phyloP scores from a whole-genome alignment of 495 filamentous ascomycete species.

The Cercophora scortea region DNA sequence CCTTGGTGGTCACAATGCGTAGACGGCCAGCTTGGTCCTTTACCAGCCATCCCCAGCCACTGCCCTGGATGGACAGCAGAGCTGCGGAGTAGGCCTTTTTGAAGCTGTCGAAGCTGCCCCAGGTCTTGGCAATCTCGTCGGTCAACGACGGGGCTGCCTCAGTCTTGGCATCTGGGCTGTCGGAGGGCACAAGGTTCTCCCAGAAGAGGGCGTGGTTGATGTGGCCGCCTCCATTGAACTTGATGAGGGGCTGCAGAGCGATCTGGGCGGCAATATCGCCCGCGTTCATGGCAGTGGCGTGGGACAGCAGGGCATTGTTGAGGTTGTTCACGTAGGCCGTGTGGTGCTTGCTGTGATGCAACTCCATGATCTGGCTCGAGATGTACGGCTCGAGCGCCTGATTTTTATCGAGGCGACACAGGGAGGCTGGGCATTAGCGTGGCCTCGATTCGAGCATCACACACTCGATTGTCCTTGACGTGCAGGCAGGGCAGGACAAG shows the following conservation, averaged over 20 bases:
- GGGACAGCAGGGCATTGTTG: slow-evolving; percentile 52
- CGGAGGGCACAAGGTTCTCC: slow-evolving; percentile 78
- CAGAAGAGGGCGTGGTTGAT: slow-evolving; percentile 91
- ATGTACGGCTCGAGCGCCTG: slow-evolving; percentile 82
- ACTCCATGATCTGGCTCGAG: slow-evolving; percentile 91
- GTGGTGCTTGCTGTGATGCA: slow-evolving; percentile 69
- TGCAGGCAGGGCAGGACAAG: too few relatives aligned
- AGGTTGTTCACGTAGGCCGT: slow-evolving; percentile 65
- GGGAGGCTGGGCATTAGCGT: too few relatives aligned
- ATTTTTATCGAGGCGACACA: not conserved
- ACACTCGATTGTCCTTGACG: too few relatives aligned
- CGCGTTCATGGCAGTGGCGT: slow-evolving; percentile 40
- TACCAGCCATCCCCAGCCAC: slow-evolving; percentile 86
- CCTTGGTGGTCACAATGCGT: slow-evolving; percentile 70
- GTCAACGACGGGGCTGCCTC: slow-evolving; percentile 51
- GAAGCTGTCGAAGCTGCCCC: slow-evolving; percentile 62
- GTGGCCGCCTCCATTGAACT: slow-evolving; percentile 89
- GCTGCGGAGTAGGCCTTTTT: slow-evolving; percentile 71
- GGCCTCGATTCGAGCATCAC: too few relatives aligned
- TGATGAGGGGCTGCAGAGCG: slow-evolving; percentile 68
- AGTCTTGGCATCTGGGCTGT: slow-evolving; percentile 54
- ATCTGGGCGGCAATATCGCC: slow-evolving; percentile 54
- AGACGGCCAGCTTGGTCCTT: slow-evolving; percentile 71
- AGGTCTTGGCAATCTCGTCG: slow-evolving; percentile 54
- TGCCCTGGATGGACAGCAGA: slow-evolving; percentile 46